Percentiles rank a stretch among this genome's conserved stretches.
These are phyloP conservation scores for Hemisphaericaspora xylanilytica DNA, from an alignment of 1,139 yeast genomes.

Conservation along the genomic window DNA sequence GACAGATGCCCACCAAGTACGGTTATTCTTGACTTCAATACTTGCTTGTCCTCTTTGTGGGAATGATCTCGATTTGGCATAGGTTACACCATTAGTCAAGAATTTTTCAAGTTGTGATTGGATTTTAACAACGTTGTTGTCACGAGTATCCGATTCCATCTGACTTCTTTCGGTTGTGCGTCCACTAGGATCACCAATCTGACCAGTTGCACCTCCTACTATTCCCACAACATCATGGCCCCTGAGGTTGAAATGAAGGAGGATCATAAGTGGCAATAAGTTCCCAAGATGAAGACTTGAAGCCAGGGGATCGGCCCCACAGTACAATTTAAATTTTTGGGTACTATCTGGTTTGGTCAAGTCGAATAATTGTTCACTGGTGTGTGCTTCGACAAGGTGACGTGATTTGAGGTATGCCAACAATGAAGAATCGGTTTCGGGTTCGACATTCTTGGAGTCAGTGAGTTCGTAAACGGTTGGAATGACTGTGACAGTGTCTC, in stretches of 20 bases:
- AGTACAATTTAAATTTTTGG: conserved; percentile 59
- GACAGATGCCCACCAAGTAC: conserved; percentile 82
- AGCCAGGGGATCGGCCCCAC: conserved; percentile 98
- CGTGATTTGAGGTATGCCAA: conserved; percentile 47
- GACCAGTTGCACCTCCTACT: conserved; percentile 98
- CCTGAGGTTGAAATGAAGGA: conserved; percentile 76
- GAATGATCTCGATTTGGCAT: conserved; percentile 57
- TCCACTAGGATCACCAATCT: conserved; percentile 97
- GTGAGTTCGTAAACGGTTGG: conserved; percentile 36
- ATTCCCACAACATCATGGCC: conserved; percentile 83
- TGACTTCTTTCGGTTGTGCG: conserved; percentile 68
- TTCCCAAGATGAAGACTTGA: conserved; percentile 87
- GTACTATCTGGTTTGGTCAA: conserved; percentile 24
- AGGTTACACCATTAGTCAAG: conserved; percentile 58
- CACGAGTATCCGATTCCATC: conserved; percentile 51
- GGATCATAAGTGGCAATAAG: conserved; percentile 77
- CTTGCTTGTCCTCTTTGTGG: conserved; percentile 38
- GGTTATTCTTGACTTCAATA: conserved; percentile 56
- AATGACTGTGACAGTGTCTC: conserved; percentile 33
- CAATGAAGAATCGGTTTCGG: conserved; percentile 34
- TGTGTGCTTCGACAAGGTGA: conserved; percentile 46
- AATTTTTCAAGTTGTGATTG: conserved; percentile 60
- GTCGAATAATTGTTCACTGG: conserved; percentile 45
- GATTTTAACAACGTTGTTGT: conserved; percentile 61
- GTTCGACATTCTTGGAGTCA: conserved; percentile 11